Base-by-base conservation (phyloP, 306 rosid genomes). In the Lagenaria siceraria region DNA sequence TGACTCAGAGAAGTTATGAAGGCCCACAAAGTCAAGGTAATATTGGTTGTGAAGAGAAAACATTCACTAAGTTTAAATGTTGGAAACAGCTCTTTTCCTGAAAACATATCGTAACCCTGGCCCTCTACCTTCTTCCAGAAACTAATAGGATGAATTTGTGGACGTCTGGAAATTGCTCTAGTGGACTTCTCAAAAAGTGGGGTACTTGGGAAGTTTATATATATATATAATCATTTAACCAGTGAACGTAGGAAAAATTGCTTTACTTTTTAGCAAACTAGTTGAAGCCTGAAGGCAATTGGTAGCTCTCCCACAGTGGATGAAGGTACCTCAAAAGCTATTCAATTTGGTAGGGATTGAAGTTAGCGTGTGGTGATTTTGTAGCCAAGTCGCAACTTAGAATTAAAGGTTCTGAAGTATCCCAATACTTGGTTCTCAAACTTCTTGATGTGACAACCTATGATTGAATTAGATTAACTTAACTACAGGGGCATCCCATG, bases 331-430 rank as follows among this genome's bases (percentile, higher is more conserved):
- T 33, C 17, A 36, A 69, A 40, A 22, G n/a, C 54, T 69, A 42
- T 43, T 69, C 21, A 42, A 69, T 42, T 42, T 69, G 35, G 75
- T 69, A 69, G n/a, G 75, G 55, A 12, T 40, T 19, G 75, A 43
- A 40, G 33, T 69, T 69, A 43, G 55, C 22, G 33, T 69, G 75
- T 43, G 75, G 55, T 69, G 75, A 69, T 40, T 69, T 69, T 69
- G 54, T 11, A 43, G 54, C 54, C 75, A 69, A 66, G 74, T 66
- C 4, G 74, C 53, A n/a, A 3, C 74, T 10, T 38, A 66, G 74
- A 66, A n/a, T 66, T 38, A 38, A 21, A 38, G 75, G 75, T 43
- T 69, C 35, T 42, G 35, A 69, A 69, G 35, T 19, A 21, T 12
- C 43, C 31, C 75, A 43, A 69, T 42, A 10, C 27, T 22, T 69